Conservation (phyloP, 2,329 filamentous ascomycete genomes). For the Rhinocladiella similis region DNA sequence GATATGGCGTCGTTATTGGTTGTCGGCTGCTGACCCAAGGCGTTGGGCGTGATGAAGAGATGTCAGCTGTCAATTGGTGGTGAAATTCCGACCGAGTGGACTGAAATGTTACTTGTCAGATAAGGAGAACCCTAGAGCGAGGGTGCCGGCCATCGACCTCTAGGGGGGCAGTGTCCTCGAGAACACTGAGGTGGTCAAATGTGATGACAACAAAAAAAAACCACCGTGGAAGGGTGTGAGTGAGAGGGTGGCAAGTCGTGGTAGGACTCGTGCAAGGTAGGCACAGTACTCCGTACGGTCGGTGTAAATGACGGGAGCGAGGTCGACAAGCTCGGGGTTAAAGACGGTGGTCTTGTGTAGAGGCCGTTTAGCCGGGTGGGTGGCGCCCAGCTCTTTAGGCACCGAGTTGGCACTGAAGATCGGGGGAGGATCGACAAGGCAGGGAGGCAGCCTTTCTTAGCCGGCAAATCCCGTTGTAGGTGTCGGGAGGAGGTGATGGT, state of each 20-base stretch:
- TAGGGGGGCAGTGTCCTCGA: conserved; percentile 2
- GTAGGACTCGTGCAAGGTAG: not conserved
- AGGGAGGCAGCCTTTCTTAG: not conserved
- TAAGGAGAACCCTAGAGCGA: conserved; percentile 11
- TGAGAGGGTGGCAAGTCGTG: not conserved
- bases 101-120: conserved; percentile 24
- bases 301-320: not conserved
- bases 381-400: not conserved
- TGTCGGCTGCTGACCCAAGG: conserved; percentile 15
- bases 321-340: not conserved
- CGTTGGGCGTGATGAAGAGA: conserved; percentile 12
- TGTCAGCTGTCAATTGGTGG: conserved; percentile 24
- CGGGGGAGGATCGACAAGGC: not conserved
- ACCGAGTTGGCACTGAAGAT: not conserved
- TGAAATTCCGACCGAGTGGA: conserved; percentile 22
- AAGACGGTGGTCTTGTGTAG: not conserved
- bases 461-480: not conserved
- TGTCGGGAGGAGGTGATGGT: no score
- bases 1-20: conserved; percentile 15
- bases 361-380: not conserved
- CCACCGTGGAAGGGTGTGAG: not conserved
- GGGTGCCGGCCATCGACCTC: conserved; percentile 14
- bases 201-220: not conserved
- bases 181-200: not conserved
- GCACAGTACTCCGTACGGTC: no score